Evolutionary conservation across 1,284 basidiomycete species (phyloP).

Genomic region (Trichosporon sp.): DNA sequence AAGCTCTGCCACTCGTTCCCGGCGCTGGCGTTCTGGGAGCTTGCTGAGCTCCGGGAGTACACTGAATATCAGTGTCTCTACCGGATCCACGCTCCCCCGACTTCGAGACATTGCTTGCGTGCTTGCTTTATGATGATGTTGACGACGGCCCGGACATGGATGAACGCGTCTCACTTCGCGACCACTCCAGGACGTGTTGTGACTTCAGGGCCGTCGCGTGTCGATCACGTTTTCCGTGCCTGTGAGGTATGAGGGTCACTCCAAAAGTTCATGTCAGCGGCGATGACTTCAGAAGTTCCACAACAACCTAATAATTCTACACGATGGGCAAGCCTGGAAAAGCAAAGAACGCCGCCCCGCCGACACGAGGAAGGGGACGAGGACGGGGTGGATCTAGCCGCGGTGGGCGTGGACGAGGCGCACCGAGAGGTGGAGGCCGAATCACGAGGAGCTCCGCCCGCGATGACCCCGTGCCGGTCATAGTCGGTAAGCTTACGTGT

Average conservation of each 20-base stretch:
- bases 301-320: not conserved
- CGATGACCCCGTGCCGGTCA: conserved; percentile 6
- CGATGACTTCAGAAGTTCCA: not conserved
- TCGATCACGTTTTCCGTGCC: not conserved
- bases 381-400: conserved; percentile 10
- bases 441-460: not conserved
- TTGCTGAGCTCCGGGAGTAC: conserved; percentile 30
- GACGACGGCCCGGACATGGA: conserved; percentile 5
- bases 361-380: conserved; percentile 9
- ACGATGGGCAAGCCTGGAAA: conserved; percentile 21
- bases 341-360: conserved; percentile 12
- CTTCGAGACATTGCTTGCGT: conserved; percentile 5
- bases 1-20: conserved; percentile 37
- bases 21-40: conserved; percentile 20
- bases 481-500: conserved; percentile 7
- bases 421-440: conserved; percentile 1
- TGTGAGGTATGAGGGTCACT: not conserved
- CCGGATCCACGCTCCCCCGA: conserved; percentile 12
- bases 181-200: not conserved
- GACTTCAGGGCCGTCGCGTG: conserved; percentile 5
- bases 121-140: conserved; percentile 11
- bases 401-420: conserved; percentile 6
- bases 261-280: conserved; percentile 5
- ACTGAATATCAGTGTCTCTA: conserved; percentile 37
- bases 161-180: conserved; percentile 10